phyloP scores from a whole-genome alignment of 2,329 filamentous ascomycete genomes.

The Pseudogymnoascus sp. region DNA sequence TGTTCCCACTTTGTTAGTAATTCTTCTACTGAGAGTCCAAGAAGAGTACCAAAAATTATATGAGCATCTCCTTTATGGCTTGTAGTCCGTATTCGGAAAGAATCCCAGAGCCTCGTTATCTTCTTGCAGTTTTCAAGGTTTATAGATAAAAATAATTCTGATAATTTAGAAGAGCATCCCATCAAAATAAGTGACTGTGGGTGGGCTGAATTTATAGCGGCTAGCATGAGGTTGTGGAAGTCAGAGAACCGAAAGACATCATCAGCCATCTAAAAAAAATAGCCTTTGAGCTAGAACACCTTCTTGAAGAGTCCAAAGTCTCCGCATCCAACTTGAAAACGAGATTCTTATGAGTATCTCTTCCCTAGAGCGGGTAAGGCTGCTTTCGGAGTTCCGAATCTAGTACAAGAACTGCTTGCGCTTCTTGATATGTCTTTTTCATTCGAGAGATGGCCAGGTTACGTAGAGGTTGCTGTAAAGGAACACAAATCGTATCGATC shows the following conservation, averaged over 20 bases:
- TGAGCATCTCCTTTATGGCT: too few relatives aligned
- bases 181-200: too few relatives aligned
- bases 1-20: too few relatives aligned
- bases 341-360: conserved; percentile 28
- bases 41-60: too few relatives aligned
- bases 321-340: conserved; percentile 31
- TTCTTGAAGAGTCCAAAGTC: conserved; percentile 36
- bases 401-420: conserved; percentile 28
- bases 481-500: conserved; percentile 31
- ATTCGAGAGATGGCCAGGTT: conserved; percentile 28
- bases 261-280: conserved; percentile 30
- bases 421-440: conserved; percentile 27
- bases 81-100: too few relatives aligned
- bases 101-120: too few relatives aligned
- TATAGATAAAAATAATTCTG: too few relatives aligned
- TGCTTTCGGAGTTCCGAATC: conserved; percentile 26
- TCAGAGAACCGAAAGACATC: conserved; percentile 17
- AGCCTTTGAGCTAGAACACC: conserved; percentile 27
- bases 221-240: conserved; percentile 17
- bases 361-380: conserved; percentile 13
- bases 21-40: too few relatives aligned
- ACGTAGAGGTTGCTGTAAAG: conserved; percentile 20
- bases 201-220: too few relatives aligned
- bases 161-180: too few relatives aligned
- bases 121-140: too few relatives aligned